Percentiles rank a stretch among this genome's conserved stretches.
These are phyloP conservation scores for Microstegium vimineum DNA, from an alignment of 176 grass and related monocot species.

Conservation along the genomic window DNA sequence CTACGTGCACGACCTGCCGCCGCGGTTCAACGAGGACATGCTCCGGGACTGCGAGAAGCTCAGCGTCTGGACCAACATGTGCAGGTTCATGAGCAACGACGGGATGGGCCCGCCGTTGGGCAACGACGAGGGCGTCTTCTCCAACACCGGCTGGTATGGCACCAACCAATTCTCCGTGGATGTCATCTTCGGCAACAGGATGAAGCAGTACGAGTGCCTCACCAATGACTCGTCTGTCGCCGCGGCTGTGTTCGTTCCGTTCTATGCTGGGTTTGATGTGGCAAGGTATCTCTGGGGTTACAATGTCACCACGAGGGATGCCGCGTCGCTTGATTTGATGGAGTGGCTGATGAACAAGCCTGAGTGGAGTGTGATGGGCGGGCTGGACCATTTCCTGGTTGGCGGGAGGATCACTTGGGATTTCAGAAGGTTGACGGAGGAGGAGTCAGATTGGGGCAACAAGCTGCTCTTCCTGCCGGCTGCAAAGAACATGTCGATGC, in stretches of 20 bases:
- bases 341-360: slow-evolving; percentile 75
- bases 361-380: slow-evolving; percentile 85
- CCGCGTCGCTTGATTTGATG: slow-evolving; percentile 77
- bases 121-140: slow-evolving; percentile 82
- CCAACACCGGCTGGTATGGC: slow-evolving; percentile 77
- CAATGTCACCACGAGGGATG: slow-evolving; percentile 61
- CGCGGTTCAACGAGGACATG: slow-evolving; percentile 95
- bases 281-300: slow-evolving; percentile 92
- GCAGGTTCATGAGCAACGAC: slow-evolving; percentile 88
- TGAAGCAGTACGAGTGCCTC: slow-evolving; percentile 98
- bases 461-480: slow-evolving; percentile 82
- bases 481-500: slow-evolving; percentile 87
- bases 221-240: slow-evolving; percentile 79
- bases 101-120: slow-evolving; percentile 76
- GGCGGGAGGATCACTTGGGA: slow-evolving; percentile 88
- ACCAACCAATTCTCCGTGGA: slow-evolving; percentile 89
- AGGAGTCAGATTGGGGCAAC: slow-evolving; percentile 79
- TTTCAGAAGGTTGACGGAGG: slow-evolving; percentile 71
- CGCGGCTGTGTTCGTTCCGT: slow-evolving; percentile 82
- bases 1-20: slow-evolving; percentile 88
- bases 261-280: slow-evolving; percentile 86
- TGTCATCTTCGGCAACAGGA: slow-evolving; percentile 87
- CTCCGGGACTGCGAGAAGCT: slow-evolving; percentile 71
- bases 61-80: slow-evolving; percentile 94
- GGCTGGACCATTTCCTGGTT: slow-evolving; percentile 88